These are phyloP conservation scores for Saccharomycopsis babjevae DNA, from an alignment of 805 yeast species.

Conservation along the genomic window DNA sequence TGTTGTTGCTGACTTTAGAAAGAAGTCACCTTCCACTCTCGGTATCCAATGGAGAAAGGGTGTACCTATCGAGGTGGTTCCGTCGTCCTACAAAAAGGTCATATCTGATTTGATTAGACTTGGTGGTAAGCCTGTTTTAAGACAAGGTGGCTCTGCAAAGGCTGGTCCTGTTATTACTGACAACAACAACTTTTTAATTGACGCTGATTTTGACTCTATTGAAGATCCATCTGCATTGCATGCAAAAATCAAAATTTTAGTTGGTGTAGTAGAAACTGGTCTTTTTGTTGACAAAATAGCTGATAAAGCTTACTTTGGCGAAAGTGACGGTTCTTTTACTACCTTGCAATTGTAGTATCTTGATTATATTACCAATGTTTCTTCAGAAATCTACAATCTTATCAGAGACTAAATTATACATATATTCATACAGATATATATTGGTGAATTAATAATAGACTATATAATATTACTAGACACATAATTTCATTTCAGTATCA, in stretches of 20 bases:
- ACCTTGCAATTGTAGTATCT: conserved; percentile 12
- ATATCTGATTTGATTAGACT: conserved; percentile 41
- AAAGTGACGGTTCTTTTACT: conserved; percentile 56
- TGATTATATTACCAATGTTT: neutral
- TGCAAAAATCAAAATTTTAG: conserved; percentile 53
- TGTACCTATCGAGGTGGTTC: conserved; percentile 92
- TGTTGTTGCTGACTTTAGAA: conserved; percentile 87
- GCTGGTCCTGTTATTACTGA: conserved; percentile 98
- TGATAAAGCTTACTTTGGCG: conserved; percentile 80
- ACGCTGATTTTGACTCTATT: conserved; percentile 84
- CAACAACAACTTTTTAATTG: conserved; percentile 86
- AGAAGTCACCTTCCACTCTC: conserved; percentile 53
- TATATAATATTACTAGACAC: neutral
- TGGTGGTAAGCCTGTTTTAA: conserved; percentile 58
- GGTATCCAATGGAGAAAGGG: conserved; percentile 85
- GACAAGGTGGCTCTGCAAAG: conserved; percentile 85
- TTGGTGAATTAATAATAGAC: neutral
- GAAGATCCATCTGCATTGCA: conserved; percentile 45
- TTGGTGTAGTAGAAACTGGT: conserved; percentile 97
- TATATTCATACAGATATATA: neutral
- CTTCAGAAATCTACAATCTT: no score
- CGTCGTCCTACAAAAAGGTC: conserved; percentile 75
- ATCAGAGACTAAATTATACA: neutral
- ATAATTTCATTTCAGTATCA: neutral
- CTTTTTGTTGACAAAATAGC: conserved; percentile 66